Evolutionary conservation across 768 basidiomycete genomes (phyloP).

Genomic region (Lactarius sp.): DNA sequence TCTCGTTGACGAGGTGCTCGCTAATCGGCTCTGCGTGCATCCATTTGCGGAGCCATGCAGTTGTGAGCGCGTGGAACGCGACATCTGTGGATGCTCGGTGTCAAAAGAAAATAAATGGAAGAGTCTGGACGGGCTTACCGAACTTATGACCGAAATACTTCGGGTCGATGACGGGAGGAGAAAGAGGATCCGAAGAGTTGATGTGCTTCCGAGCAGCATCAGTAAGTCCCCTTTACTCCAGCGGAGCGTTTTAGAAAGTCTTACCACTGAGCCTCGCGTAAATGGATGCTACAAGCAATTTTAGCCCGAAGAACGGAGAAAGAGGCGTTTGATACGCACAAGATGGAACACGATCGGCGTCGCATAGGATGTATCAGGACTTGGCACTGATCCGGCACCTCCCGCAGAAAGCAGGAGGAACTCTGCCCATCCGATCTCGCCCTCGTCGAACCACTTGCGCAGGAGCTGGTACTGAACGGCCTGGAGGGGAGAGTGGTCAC

Average conservation of each 20-base stretch:
- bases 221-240: not conserved
- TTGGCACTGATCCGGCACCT: constrained; percentile 14
- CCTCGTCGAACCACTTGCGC: constrained; percentile 21
- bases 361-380: constrained; percentile 19
- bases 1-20: constrained; percentile 15
- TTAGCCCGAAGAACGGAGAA: not conserved
- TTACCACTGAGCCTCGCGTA: constrained; percentile 22
- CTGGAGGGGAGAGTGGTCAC: constrained; percentile 18
- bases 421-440: constrained; percentile 24
- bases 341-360: constrained; percentile 25
- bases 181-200: constrained; percentile 34
- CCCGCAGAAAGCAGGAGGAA: constrained; percentile 21
- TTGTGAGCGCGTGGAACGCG: constrained; percentile 33
- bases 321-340: not conserved
- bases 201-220: constrained; percentile 26
- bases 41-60: constrained; percentile 25
- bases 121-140: constrained; percentile 4
- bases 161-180: constrained; percentile 39
- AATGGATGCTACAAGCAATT: constrained; percentile 12
- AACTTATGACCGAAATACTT: constrained; percentile 34
- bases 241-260: not conserved
- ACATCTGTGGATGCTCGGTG: constrained; percentile 23
- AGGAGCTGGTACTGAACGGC: constrained; percentile 20
- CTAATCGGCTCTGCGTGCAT: constrained; percentile 22
- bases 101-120: constrained; percentile 5